Conservation (phyloP, 2,329 filamentous ascomycete genomes). For the Ambrosiella xylebori region DNA sequence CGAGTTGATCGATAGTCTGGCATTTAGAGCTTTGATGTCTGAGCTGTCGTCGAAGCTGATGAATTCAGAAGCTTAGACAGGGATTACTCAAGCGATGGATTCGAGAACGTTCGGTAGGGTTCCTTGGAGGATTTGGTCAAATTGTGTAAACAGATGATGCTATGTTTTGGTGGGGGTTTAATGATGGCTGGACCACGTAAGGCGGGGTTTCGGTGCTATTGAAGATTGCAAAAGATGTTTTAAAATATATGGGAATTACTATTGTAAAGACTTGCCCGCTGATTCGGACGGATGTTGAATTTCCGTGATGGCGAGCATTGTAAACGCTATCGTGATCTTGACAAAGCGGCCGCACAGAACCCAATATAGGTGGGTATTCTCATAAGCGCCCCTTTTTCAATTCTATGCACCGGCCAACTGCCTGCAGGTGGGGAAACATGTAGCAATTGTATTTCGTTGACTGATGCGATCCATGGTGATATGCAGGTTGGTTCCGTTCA, state of each 20-base stretch:
- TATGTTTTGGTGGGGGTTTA: background rate
- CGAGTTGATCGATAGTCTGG: no score
- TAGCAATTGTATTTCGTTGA: background rate
- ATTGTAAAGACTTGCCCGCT: no score
- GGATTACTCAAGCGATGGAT: constrained; percentile 1
- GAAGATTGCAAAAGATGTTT: no score
- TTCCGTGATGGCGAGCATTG: no score
- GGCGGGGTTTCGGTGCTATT: no score
- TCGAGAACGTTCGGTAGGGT: constrained; percentile 9
- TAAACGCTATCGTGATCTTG: no score
- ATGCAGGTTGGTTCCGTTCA: background rate
- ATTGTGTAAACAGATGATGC: background rate
- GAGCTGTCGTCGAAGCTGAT: background rate
- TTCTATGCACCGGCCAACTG: background rate
- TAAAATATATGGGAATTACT: no score
- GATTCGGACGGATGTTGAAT: no score
- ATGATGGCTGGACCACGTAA: no score
- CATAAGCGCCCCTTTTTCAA: background rate
- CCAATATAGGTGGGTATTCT: no score
- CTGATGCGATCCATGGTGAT: background rate
- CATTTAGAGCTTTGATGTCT: background rate
- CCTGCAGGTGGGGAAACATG: background rate
- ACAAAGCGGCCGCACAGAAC: background rate
- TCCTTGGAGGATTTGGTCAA: background rate
- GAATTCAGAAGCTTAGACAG: background rate